phyloP scores from a whole-genome alignment of 2,329 filamentous ascomycete genomes.

The Alternaria infectoria region DNA sequence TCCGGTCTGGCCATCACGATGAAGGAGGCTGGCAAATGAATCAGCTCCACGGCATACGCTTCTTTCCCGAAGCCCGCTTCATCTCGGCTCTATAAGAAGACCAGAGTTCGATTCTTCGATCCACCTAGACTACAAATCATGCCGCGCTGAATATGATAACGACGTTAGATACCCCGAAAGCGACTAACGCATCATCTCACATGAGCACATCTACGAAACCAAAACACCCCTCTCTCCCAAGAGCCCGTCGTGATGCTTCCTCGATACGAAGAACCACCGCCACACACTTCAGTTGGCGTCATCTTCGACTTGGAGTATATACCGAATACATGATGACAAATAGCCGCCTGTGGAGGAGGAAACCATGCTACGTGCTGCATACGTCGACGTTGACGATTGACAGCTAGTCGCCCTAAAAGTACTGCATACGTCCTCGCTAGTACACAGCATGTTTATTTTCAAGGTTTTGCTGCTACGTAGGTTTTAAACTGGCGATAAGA shows the following conservation, averaged over 20 bases:
- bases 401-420: neutral
- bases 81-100: too few species aligned
- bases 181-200: too few species aligned
- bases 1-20: conserved; percentile 19
- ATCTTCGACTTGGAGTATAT: neutral
- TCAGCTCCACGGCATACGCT: neutral
- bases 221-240: neutral
- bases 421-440: neutral
- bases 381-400: neutral
- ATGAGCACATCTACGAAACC: neutral
- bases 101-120: neutral
- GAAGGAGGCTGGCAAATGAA: conserved; percentile 18
- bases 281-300: neutral
- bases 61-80: neutral
- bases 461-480: neutral
- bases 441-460: neutral
- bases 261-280: neutral
- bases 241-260: neutral
- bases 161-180: neutral
- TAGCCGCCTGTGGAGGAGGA: neutral
- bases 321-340: neutral
- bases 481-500: rapidly evolving
- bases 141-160: neutral
- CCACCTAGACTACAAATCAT: neutral
- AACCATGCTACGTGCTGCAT: neutral